Base-by-base conservation (phyloP, 352 stramenopile species). In the Phytophthora cajani region DNA sequence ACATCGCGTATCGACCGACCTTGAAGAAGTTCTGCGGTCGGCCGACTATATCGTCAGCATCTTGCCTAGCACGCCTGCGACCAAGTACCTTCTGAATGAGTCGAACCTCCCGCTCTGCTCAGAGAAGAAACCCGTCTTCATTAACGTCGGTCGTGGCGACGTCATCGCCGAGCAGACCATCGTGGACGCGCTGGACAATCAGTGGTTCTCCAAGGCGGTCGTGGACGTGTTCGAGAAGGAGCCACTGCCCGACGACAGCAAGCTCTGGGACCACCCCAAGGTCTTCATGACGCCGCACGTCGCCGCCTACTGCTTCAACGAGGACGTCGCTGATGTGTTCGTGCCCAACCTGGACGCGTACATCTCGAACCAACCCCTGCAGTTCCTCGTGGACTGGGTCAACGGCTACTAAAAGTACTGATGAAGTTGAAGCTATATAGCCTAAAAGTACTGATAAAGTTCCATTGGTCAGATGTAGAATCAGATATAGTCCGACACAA, bases 81-180 rank as follows among this genome's bases (percentile, higher is more conserved):
- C 91, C 63, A 80, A 80, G 54, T 80, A 87, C 57, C 60, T 96
- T 19, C 73, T 97, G 27, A 84, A 65, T 9, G 74, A 83, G 21
- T 52, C 67, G 42, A 77, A 80, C 19, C 70, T 97, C 3, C 33
- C 52, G 10, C 33, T 74, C 32, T 92, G 84, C 36, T 62, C 62
- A 0, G 51, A 74, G n/a, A 85, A 89, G 76, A 75, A 88, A 67
- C 87, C 88, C n/a, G 82, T 94, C 46, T 85, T 97, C 64, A 84
- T 97, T 71, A 97, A 97, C 74, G 88, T 96, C 21, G 91, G 91
- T 12, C 84, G 91, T 32, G 91, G 91, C 21, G 89, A 95, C 61
- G 72, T 97, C 53, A 85, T 97, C 55, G 64, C 66, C 12, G 85
- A 94, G 62, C 17, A 58, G 19, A 72, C 62, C 33, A 70, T 97